phyloP scores from a whole-genome alignment of 164 flowering plant species.

The Houttuynia cordata region DNA sequence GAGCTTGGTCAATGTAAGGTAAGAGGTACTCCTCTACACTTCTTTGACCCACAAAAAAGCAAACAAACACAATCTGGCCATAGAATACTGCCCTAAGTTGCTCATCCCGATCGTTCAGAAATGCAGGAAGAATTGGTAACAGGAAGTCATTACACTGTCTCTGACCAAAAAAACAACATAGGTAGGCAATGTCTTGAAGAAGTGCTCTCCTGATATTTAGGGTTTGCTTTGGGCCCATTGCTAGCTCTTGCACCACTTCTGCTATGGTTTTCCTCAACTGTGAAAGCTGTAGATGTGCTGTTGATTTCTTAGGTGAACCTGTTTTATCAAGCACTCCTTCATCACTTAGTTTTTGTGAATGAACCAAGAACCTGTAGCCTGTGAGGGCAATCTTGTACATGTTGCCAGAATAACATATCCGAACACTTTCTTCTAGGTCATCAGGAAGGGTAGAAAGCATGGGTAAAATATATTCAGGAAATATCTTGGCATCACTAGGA shows the following conservation, averaged over 20 bases:
- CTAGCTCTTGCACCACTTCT: conserved; percentile 93
- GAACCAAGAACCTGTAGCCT: conserved; percentile 75
- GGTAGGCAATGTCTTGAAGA: conserved; percentile 64
- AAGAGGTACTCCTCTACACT: conserved; percentile 97
- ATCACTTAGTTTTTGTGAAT: conserved; percentile 62
- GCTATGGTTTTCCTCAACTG: conserved; percentile 78
- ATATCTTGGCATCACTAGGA: conserved; percentile 98
- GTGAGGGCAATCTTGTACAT: conserved; percentile 84
- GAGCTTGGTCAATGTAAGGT: conserved; percentile 94
- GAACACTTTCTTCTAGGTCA: conserved; percentile 97
- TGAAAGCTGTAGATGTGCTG: conserved; percentile 51
- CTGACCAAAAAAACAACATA: conserved; percentile 92
- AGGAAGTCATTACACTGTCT: conserved; percentile 88
- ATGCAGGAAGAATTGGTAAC: conserved; percentile 92
- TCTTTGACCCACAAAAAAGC: conserved; percentile 91
- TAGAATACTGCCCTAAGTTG: conserved; percentile 82
- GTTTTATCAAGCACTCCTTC: conserved; percentile 73
- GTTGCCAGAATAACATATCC: conserved; percentile 88
- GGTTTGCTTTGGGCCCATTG: conserved; percentile 97
- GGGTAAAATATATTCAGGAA: conserved; percentile 94
- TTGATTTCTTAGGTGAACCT: conserved; percentile 33
- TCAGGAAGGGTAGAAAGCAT: conserved; percentile 99
- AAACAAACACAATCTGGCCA: conserved; percentile 76
- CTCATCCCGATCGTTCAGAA: conserved; percentile 91
- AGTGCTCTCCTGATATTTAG: conserved; percentile 94